A percentile compares a stretch with the other conserved stretches of the same genome.
phyloP scores from a whole-genome alignment of 2,329 filamentous ascomycete species.

The Remersonia thermophila region DNA sequence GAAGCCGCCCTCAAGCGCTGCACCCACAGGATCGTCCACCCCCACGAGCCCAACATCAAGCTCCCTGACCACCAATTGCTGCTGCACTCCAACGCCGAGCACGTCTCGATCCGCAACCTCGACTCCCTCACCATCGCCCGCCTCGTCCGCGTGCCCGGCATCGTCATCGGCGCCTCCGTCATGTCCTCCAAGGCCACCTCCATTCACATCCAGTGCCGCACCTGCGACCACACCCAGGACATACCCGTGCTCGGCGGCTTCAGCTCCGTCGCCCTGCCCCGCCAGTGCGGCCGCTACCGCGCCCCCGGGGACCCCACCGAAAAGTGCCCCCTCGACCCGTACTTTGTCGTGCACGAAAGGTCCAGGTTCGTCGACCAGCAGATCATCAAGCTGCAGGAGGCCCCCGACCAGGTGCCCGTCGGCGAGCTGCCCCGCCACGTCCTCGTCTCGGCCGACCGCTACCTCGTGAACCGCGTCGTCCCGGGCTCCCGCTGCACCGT shows the following conservation, averaged over 20 bases:
- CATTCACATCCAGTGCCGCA: conserved; percentile 77
- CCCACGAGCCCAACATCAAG: conserved; percentile 50
- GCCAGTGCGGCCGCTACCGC: conserved; percentile 56
- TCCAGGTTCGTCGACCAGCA: conserved; percentile 95
- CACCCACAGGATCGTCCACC: conserved; percentile 86
- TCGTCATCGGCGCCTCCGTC: conserved; percentile 93
- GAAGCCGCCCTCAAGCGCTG: conserved; percentile 82
- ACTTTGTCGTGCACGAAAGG: conserved; percentile 89
- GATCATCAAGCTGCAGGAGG: conserved; percentile 94
- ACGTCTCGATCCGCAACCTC: conserved; percentile 86
- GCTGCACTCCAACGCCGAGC: conserved; percentile 79
- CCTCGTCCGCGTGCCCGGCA: conserved; percentile 92
- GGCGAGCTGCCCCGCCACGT: conserved; percentile 93
- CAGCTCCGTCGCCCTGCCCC: conserved; percentile 70
- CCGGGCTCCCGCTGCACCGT: conserved; percentile 89
- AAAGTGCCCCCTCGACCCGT: conserved; percentile 84
- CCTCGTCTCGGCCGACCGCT: conserved; percentile 89
- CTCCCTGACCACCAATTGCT: conserved; percentile 90
- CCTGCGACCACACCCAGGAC: conserved; percentile 60
- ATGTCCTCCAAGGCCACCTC: conserved; percentile 90
- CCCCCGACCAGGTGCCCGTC: conserved; percentile 92
- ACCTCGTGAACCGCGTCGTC: conserved; percentile 89
- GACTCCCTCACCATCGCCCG: conserved; percentile 87
- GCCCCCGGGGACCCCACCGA: conserved; percentile 54
- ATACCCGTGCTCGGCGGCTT: conserved; percentile 75